Evolutionary conservation across 1,284 basidiomycete genomes (phyloP).

Genomic region (Naganishia sp.): DNA sequence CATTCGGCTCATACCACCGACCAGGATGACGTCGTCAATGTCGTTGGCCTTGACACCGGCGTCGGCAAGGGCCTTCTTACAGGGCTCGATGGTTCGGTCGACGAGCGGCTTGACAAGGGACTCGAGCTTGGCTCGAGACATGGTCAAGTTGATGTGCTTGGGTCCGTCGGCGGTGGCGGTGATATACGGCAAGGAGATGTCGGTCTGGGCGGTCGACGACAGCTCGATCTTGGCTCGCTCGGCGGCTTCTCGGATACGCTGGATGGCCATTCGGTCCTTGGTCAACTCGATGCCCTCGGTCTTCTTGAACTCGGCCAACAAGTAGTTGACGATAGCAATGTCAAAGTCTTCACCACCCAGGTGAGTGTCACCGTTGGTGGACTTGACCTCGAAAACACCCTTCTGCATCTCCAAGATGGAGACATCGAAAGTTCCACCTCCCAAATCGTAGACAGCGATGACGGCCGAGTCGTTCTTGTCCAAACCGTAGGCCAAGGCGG

Average conservation of each 20-base stretch:
- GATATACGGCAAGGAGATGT: conserved; percentile 96
- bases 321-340: conserved; percentile 81
- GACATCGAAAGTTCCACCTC: conserved; percentile 99
- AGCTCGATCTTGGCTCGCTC: conserved; percentile 99
- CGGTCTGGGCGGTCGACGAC: conserved; percentile 88
- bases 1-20: conserved; percentile 98
- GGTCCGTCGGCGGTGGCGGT: conserved; percentile 91
- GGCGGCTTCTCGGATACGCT: conserved; percentile 96
- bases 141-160: conserved; percentile 92
- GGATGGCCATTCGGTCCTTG: conserved; percentile 93
- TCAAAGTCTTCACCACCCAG: conserved; percentile 99
- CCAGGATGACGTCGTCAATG: conserved; percentile 94
- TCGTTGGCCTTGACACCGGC: conserved; percentile 90
- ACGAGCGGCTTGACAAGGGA: conserved; percentile 78
- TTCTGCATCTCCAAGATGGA: conserved; percentile 97
- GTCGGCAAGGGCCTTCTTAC: conserved; percentile 91
- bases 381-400: conserved; percentile 99
- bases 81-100: conserved; percentile 90
- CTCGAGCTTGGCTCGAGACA: conserved; percentile 89
- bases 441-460: conserved; percentile 97
- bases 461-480: conserved; percentile 76
- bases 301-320: conserved; percentile 93
- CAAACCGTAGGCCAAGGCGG: conserved; percentile 93
- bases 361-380: conserved; percentile 98
- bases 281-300: conserved; percentile 78